Percentiles rank a stretch among this genome's conserved stretches.
These are phyloP conservation scores for Colletotrichum sp. DNA, from an alignment of 2,329 filamentous ascomycete species.

Conservation along the genomic window DNA sequence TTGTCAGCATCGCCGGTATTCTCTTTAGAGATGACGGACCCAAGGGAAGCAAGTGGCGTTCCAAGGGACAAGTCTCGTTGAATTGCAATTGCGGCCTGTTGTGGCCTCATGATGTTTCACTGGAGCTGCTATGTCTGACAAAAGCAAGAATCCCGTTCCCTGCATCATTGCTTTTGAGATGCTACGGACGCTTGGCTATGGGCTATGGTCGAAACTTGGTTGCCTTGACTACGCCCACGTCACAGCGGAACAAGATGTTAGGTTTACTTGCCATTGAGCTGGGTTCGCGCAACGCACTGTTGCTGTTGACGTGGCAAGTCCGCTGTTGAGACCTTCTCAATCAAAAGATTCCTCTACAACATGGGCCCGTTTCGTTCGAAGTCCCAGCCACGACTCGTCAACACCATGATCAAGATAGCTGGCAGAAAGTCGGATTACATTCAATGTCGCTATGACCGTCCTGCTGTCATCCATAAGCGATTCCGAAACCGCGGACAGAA, in stretches of 20 bases:
- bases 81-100: background rate
- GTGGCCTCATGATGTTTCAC: background rate
- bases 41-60: background rate
- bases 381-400: background rate
- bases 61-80: background rate
- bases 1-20: too few relatives aligned
- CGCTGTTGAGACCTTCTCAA: background rate
- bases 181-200: background rate
- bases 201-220: background rate
- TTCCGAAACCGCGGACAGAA: background rate
- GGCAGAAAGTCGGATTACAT: background rate
- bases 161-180: background rate
- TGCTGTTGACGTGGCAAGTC: background rate
- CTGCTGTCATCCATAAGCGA: background rate
- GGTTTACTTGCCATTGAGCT: background rate
- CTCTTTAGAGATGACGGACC: background rate
- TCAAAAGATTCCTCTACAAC: background rate
- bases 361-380: background rate
- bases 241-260: background rate
- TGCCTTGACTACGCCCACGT: background rate
- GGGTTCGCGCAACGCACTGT: background rate
- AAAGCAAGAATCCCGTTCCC: background rate
- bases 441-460: background rate
- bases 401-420: background rate
- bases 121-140: background rate